These are phyloP conservation scores for Aspergillus indologenus DNA, from an alignment of 495 filamentous ascomycete genomes.

Conservation along the genomic window DNA sequence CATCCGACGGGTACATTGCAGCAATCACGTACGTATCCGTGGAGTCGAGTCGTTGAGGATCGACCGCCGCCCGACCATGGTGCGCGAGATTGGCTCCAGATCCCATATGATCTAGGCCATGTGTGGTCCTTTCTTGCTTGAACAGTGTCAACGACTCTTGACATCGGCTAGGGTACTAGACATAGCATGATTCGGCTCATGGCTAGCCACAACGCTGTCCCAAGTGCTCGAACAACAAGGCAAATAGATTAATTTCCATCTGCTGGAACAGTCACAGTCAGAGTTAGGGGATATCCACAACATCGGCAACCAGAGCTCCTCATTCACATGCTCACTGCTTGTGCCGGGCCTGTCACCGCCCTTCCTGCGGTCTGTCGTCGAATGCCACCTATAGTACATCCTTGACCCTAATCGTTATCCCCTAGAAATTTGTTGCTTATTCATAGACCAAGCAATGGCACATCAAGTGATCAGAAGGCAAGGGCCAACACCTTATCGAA, in stretches of 20 bases:
- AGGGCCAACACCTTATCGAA: background rate
- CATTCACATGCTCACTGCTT: background rate
- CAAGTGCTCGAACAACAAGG: background rate
- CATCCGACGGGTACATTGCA: background rate
- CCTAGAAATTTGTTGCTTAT: background rate
- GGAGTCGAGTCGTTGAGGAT: background rate
- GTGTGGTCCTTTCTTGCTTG: too few relatives aligned
- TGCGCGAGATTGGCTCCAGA: background rate
- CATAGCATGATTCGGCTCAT: constrained; percentile 4
- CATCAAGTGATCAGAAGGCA: constrained; percentile 7
- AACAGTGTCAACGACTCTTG: too few relatives aligned
- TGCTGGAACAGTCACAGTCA: background rate
- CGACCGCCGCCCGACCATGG: background rate
- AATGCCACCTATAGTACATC: background rate
- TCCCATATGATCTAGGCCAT: background rate
- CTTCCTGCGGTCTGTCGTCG: background rate
- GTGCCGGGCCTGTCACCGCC: too few relatives aligned
- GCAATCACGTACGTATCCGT: background rate
- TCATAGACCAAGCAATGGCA: constrained; percentile 3
- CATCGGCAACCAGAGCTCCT: background rate
- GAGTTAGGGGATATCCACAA: background rate
- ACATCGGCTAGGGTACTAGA: constrained; percentile 1
- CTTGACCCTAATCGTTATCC: too few relatives aligned
- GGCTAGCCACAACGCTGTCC: background rate
- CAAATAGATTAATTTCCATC: constrained; percentile 6